Evolutionary conservation across 176 grass and related monocot species (phyloP).

Genomic region (Aegilops speltoides): DNA sequence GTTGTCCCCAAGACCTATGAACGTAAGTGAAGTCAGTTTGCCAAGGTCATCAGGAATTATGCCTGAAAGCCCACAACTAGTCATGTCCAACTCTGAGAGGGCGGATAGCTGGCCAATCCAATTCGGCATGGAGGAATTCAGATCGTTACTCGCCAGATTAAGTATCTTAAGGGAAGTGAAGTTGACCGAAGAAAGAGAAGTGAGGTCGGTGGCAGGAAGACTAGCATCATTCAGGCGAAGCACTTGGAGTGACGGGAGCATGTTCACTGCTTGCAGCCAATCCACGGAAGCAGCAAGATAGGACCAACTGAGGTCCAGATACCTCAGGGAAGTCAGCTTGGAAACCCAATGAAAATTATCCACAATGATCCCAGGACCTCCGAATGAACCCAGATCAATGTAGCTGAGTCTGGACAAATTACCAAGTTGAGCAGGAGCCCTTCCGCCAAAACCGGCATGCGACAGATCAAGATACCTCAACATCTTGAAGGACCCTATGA

Average conservation of each 20-base stretch:
- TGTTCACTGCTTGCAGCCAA: constrained; percentile 45
- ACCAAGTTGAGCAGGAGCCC: constrained; percentile 30
- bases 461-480: constrained; percentile 10
- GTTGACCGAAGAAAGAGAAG: constrained; percentile 16
- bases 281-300: constrained; percentile 1
- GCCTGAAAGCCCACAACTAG: constrained; percentile 21
- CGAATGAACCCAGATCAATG: too few relatives aligned
- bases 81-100: constrained; percentile 35
- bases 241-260: constrained; percentile 24
- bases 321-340: too few relatives aligned
- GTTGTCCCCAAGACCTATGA: constrained; percentile 4
- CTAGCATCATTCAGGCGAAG: constrained; percentile 27
- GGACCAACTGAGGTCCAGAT: constrained; percentile 27
- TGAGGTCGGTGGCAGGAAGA: constrained; percentile 12
- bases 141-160: constrained; percentile 15
- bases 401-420: constrained; percentile 5
- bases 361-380: too few relatives aligned
- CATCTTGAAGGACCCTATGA: too few relatives aligned
- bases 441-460: background rate
- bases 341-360: too few relatives aligned
- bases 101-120: constrained; percentile 37
- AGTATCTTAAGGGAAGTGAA: constrained; percentile 20
- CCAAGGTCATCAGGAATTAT: background rate
- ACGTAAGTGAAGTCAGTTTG: constrained; percentile 29
- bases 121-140: constrained; percentile 18